Conservation (phyloP, 768 basidiomycete species). For the Rhodotorula graminis region DNA sequence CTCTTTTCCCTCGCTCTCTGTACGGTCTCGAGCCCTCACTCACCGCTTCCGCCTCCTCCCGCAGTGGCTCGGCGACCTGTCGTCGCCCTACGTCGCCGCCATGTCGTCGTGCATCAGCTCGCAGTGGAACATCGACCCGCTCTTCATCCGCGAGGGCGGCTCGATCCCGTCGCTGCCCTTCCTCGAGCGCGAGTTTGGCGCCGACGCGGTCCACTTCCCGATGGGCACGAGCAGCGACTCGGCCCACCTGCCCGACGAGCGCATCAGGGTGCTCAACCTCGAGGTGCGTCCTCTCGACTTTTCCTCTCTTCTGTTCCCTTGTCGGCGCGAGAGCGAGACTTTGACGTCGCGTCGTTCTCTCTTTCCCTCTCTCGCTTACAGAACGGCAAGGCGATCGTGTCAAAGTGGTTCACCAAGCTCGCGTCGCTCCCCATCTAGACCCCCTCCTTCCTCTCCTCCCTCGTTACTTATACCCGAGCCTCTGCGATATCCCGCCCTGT, state of each 20-base stretch:
- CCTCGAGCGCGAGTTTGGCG: constrained; percentile 83
- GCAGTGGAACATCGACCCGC: constrained; percentile 79
- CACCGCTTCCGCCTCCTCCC: too few relatives aligned
- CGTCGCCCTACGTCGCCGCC: constrained; percentile 78
- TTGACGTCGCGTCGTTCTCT: too few relatives aligned
- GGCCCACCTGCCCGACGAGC: constrained; percentile 72
- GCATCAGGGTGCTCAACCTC: constrained; percentile 78
- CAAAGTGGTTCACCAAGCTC: constrained; percentile 20
- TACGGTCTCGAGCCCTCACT: neutral
- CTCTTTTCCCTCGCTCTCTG: too few relatives aligned
- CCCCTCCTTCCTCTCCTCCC: neutral
- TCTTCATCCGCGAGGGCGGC: constrained; percentile 50
- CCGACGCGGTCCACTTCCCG: constrained; percentile 79
- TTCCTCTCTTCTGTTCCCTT: too few relatives aligned
- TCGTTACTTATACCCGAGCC: neutral
- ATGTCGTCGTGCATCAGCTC: constrained; percentile 74
- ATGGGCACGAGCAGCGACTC: constrained; percentile 77
- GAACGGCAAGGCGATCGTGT: constrained; percentile 29
- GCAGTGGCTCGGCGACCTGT: constrained; percentile 82
- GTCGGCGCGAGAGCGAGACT: too few relatives aligned
- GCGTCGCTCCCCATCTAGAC: neutral
- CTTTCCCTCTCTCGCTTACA: neutral
- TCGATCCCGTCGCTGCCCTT: constrained; percentile 91
- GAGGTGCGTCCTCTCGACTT: constrained; percentile 36
- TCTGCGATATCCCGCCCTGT: neutral